Conservation (phyloP, 257 asterid genomes). For the Pogostemon cablin region DNA sequence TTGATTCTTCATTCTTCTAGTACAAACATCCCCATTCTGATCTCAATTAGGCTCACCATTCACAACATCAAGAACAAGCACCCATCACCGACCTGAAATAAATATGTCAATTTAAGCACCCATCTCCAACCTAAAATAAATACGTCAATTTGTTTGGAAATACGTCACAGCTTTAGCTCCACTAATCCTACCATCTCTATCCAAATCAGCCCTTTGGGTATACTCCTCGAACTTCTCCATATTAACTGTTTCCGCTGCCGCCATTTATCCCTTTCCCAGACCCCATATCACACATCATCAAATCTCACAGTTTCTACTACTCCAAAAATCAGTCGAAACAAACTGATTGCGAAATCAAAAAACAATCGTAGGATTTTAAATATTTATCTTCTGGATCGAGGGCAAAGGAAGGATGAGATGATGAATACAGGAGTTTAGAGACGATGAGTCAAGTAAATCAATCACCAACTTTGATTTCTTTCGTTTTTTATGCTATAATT, state of each 20-base stretch:
- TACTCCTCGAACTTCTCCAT: slow-evolving; percentile 84
- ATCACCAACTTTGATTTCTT: slow-evolving; percentile 17
- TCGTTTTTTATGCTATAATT: neutral
- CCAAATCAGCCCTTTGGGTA: slow-evolving; percentile 87
- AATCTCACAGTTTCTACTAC: slow-evolving; percentile 16
- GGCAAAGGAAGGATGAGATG: slow-evolving; percentile 1
- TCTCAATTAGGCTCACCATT: too few relatives aligned
- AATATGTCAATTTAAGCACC: too few relatives aligned
- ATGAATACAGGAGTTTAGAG: slow-evolving; percentile 32
- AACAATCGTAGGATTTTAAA: neutral
- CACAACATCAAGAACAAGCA: too few relatives aligned
- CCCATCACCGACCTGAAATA: too few relatives aligned
- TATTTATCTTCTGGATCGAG: slow-evolving; percentile 28
- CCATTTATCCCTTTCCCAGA: slow-evolving; percentile 38
- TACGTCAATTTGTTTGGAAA: slow-evolving; percentile 37
- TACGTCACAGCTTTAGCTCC: slow-evolving; percentile 88
- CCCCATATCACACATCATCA: slow-evolving; percentile 39
- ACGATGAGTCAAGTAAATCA: neutral
- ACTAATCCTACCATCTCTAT: slow-evolving; percentile 92
- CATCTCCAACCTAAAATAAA: too few relatives aligned
- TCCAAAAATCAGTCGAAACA: slow-evolving; percentile 21
- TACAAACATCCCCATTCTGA: too few relatives aligned
- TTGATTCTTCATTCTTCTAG: too few relatives aligned
- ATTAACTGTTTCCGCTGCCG: slow-evolving; percentile 47
- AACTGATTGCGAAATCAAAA: neutral